These are phyloP conservation scores for Setomelanomma holmii DNA, from an alignment of 2,329 filamentous ascomycete species.

Conservation along the genomic window DNA sequence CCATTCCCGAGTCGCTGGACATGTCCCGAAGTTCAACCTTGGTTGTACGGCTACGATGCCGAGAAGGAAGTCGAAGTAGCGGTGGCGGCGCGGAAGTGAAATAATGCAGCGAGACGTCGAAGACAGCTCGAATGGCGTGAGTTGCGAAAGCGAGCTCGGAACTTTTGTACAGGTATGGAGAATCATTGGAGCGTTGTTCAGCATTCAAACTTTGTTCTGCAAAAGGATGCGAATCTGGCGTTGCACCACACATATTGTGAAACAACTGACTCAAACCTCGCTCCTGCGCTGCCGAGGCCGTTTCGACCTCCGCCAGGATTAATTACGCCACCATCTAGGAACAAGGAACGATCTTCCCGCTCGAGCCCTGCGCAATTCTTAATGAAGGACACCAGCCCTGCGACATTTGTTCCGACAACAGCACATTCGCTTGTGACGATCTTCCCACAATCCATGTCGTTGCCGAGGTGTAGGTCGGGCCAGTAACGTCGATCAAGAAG, in stretches of 20 bases:
- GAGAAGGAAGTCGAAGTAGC: constrained; percentile 36
- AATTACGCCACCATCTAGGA: neutral
- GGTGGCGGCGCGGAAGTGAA: constrained; percentile 6
- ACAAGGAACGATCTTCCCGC: neutral
- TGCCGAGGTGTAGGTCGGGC: neutral
- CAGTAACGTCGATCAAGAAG: neutral
- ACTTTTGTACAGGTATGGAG: neutral
- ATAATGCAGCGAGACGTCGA: neutral
- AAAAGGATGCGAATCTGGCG: neutral
- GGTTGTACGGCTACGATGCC: constrained; percentile 47
- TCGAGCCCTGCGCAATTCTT: neutral
- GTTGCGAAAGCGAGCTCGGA: neutral
- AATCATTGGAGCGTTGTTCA: neutral
- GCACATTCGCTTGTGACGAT: neutral
- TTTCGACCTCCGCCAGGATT: neutral
- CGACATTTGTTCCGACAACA: too few relatives aligned
- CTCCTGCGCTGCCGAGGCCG: constrained; percentile 1
- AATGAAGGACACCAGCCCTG: neutral
- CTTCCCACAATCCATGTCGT: neutral
- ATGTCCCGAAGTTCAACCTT: constrained; percentile 44
- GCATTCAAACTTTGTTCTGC: neutral
- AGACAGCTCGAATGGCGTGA: too few relatives aligned
- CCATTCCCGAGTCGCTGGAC: constrained; percentile 69
- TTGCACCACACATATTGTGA: constrained; percentile 8
- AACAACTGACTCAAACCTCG: neutral